Base-by-base conservation (phyloP, 202 grass and related monocot species). In the Musa balbisiana region DNA sequence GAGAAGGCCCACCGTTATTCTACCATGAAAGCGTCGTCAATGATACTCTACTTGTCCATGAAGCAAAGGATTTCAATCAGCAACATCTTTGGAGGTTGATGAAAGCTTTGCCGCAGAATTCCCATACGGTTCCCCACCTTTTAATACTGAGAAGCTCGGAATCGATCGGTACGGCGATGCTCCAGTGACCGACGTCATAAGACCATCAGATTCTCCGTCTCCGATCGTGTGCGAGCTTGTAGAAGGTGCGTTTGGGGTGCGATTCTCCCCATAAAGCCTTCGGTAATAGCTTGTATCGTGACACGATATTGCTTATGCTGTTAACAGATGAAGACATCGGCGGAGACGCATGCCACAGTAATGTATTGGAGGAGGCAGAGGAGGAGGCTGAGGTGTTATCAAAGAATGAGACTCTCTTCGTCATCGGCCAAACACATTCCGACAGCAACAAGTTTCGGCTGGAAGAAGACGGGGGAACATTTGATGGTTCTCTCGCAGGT, bases 1-100 rank as follows among this genome's bases (percentile, higher is more conserved):
- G 73, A 24, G 80, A 63, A 19, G 84, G 78, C 10, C 72, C 62
- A 52, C 43, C 89, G 55, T 89, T 87, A 17, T 93, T 91, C 87
- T 88, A 84, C 87, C 79, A 87, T 71, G 93, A 89, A 84, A 89
- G 82, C 62, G 82, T 66, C 52, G 80, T 92, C 81, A 77, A 82
- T 52, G 83, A 97, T 52, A 53, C 86, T 21, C 62, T 87, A 71
- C 88, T 85, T 83, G 69, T 21, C 76, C 73, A 81, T 25, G 67
- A 98, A 87, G 94, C 25, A 86, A 89, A 81, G 55, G 81, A 81
- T 72, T 79, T 58, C 67, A 84, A 63, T 77, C 60, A 54, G 14
- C 77, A 79, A 69, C 86, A 73, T 89, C 82, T 73, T 78, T 88
- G 74, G 65, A 85, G 69, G 68, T 75, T 72, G 81, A 87, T 69